These are phyloP conservation scores for Austroboletus olivaceoglutinosus DNA, from an alignment of 1,284 basidiomycete genomes.

Conservation along the genomic window DNA sequence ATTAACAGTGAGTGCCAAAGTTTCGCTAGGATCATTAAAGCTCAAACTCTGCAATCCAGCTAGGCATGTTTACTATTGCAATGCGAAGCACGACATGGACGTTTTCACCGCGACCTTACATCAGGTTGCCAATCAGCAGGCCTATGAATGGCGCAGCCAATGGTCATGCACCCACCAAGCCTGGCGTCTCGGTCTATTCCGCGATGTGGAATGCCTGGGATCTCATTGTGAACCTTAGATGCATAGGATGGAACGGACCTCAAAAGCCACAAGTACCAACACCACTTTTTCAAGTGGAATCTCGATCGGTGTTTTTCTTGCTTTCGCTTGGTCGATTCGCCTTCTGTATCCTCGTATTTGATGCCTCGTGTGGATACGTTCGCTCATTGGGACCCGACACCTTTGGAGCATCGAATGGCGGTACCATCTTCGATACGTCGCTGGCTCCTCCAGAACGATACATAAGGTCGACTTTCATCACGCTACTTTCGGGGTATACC, in stretches of 20 bases:
- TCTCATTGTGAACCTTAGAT: constrained; percentile 24
- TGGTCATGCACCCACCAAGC: not conserved
- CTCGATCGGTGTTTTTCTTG: constrained; percentile 16
- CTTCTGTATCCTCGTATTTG: not conserved
- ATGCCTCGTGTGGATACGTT: not conserved
- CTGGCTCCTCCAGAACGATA: constrained; percentile 44
- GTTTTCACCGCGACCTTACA: constrained; percentile 14
- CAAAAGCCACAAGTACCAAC: constrained; percentile 9
- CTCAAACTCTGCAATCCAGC: constrained; percentile 11
- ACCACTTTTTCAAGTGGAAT: constrained; percentile 16
- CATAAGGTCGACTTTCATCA: constrained; percentile 41
- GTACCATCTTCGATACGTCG: constrained; percentile 50
- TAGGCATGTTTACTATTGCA: constrained; percentile 25
- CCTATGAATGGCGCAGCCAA: not conserved
- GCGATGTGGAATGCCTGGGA: constrained; percentile 32
- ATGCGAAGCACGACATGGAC: constrained; percentile 29
- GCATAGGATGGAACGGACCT: constrained; percentile 27
- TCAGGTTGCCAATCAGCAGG: constrained; percentile 12
- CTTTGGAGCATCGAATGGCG: constrained; percentile 30
- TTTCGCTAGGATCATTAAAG: no score
- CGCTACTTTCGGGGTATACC: constrained; percentile 39
- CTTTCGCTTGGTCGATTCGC: not conserved
- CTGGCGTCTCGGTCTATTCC: constrained; percentile 2
- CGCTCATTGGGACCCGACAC: constrained; percentile 19
- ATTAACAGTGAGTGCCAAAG: constrained; percentile 18